Base-by-base conservation (phyloP, 352 stramenopile genomes). In the Pythium myriotylum region DNA sequence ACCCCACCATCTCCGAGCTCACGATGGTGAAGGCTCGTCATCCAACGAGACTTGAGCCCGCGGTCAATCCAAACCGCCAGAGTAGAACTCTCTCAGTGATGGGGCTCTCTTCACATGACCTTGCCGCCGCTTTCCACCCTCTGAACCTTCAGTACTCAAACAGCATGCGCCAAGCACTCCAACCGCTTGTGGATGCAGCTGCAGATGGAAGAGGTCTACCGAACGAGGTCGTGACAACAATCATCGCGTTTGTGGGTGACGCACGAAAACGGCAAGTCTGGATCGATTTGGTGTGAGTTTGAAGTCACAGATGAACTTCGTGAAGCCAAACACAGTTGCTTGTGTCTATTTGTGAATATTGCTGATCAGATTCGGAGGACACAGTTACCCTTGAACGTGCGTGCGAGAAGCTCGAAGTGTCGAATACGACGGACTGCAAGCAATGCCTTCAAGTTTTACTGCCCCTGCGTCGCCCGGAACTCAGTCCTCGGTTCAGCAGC, bases 281-380 rank as follows among this genome's bases (percentile, higher is more conserved):
- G 40, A 43, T 65, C 27, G 48, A 65, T 26, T 16, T 65, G 7
- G 13, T 39, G 16, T 65, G 27, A 51, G 26, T 51, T 51, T 24
- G 13, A 29, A 23, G 23, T 14, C 19, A n/a, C n/a, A n/a, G n/a
- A n/a, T n/a, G n/a, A n/a, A n/a, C n/a, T n/a, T n/a, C n/a, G n/a
- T n/a, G n/a, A n/a, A n/a, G n/a, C n/a, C n/a, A n/a, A n/a, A n/a
- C n/a, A n/a, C n/a, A n/a, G n/a, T n/a, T 51, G 5, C 2, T 10
- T 8, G 12, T 33, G 19, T 16, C 37, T 43, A 43, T 43, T 43
- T 43, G 37, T 17, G 13, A 14, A 43, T 6, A 43, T 43, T 43
- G 37, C 37, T 43, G 37, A 43, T 51, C 45, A 51, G 45, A 51
- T n/a, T 8, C n/a, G 7, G 17, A 51, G 20, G 45, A 51, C n/a